Evolutionary conservation across 106 monocot genomes (phyloP).

Genomic region (Phalaenopsis equestris): DNA sequence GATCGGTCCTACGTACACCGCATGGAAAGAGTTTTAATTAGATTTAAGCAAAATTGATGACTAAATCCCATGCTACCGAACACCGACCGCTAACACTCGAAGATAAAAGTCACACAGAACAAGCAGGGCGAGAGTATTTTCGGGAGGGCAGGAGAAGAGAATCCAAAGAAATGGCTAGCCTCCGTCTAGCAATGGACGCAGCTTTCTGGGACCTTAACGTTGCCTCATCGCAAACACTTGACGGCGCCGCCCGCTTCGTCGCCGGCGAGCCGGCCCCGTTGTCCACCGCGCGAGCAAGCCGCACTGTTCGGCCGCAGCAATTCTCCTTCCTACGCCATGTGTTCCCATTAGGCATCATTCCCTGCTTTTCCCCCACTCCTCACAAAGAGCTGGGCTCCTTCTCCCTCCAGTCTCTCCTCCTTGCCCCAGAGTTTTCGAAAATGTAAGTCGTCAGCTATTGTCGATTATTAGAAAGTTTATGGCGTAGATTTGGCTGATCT

Average conservation of each 20-base stretch:
- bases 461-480: background rate
- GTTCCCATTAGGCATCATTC: constrained; percentile 60
- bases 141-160: background rate
- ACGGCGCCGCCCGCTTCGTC: constrained; percentile 35
- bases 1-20: background rate
- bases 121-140: background rate
- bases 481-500: background rate
- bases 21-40: too few relatives aligned
- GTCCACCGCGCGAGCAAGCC: constrained; percentile 32
- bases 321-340: constrained; percentile 45
- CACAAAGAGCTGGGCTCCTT: constrained; percentile 52
- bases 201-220: constrained; percentile 62
- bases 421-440: constrained; percentile 21
- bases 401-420: constrained; percentile 48
- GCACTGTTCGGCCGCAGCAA: constrained; percentile 51
- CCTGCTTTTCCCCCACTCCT: constrained; percentile 37
- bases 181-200: constrained; percentile 65
- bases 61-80: too few relatives aligned
- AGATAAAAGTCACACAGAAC: too few relatives aligned
- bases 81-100: too few relatives aligned
- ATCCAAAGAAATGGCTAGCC: constrained; percentile 34
- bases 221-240: constrained; percentile 36
- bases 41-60: too few relatives aligned
- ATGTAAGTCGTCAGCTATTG: constrained; percentile 22
- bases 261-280: constrained; percentile 49